A percentile compares a stretch with the other conserved stretches of the same genome.
Conservation (phyloP, 352 stramenopile species). For the Elongisporangium senticosum region DNA sequence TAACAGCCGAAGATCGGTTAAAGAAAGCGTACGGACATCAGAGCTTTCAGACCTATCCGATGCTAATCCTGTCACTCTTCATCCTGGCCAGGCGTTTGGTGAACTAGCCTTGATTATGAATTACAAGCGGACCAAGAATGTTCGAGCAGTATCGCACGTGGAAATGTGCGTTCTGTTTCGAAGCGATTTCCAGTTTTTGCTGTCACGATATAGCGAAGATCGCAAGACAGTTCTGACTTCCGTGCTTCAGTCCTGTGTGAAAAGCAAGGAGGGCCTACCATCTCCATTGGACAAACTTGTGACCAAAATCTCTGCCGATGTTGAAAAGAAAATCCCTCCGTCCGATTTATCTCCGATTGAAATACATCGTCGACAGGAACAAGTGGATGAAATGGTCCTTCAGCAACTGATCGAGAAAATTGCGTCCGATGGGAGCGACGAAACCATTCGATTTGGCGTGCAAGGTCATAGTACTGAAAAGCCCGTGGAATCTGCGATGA, state of each 20-base stretch:
- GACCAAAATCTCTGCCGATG: not conserved
- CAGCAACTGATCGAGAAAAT: not conserved
- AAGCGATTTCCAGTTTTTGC: conserved; percentile 21
- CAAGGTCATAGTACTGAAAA: not conserved
- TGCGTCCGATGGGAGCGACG: not conserved
- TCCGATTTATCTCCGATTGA: not conserved
- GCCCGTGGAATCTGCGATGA: not conserved
- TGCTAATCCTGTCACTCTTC: not conserved
- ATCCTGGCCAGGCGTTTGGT: conserved; percentile 33
- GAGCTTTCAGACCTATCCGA: not conserved
- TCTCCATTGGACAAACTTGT: not conserved
- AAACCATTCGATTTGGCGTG: not conserved
- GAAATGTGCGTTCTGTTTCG: conserved; percentile 41
- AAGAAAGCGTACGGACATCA: not conserved
- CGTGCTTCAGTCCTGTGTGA: not conserved
- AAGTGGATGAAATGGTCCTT: not conserved
- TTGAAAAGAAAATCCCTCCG: not conserved
- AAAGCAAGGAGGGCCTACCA: not conserved
- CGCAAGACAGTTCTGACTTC: conserved; percentile 6
- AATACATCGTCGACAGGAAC: not conserved
- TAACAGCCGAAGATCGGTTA: not conserved
- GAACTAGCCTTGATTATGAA: conserved; percentile 48
- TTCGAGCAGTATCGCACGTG: conserved; percentile 33
- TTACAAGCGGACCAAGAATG: conserved; percentile 33
- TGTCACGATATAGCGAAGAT: conserved; percentile 27